Percentiles rank a stretch among this genome's conserved stretches.
Conservation (phyloP, 495 filamentous ascomycete species). For the Gamarada debralockiae region DNA sequence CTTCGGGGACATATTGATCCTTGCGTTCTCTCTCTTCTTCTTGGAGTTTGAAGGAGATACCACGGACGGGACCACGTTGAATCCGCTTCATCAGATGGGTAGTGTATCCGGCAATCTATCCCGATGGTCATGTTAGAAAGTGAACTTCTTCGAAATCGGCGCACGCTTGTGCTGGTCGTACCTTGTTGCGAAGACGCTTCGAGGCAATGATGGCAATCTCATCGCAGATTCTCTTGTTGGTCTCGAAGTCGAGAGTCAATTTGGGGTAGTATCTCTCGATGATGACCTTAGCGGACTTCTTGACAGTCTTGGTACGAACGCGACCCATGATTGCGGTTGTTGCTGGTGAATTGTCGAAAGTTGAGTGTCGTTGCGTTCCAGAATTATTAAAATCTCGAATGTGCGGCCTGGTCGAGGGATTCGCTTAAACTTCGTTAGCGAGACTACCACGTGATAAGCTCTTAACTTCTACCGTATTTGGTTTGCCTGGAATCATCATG, state of each 20-base stretch:
- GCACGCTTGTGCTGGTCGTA: slow-evolving; percentile 27
- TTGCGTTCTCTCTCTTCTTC: slow-evolving; percentile 99
- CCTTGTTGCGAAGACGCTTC: slow-evolving; percentile 98
- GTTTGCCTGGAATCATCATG: no score
- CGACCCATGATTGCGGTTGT: slow-evolving; percentile 85
- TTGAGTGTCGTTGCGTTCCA: no score
- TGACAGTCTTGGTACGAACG: slow-evolving; percentile 98
- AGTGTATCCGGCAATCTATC: slow-evolving; percentile 95
- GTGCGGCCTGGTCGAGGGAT: no score
- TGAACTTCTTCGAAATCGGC: neutral
- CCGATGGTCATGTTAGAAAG: neutral
- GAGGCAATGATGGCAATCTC: slow-evolving; percentile 99
- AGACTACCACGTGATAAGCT: no score
- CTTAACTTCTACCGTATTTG: no score
- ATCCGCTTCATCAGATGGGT: slow-evolving; percentile 99
- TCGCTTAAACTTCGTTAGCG: no score
- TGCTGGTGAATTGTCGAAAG: slow-evolving; percentile 28
- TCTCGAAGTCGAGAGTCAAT: slow-evolving; percentile 99
- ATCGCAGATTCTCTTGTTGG: slow-evolving; percentile 99
- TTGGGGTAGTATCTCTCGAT: slow-evolving; percentile 99
- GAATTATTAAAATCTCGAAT: no score
- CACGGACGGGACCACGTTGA: slow-evolving; percentile 96
- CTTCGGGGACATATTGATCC: slow-evolving; percentile 99
- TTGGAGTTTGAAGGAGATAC: slow-evolving; percentile 99
- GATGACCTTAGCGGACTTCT: slow-evolving; percentile 99